Evolutionary conservation across 2,329 filamentous ascomycete species (phyloP), one percentile per base, ranked within the genome.

Genomic region (Shiraia sp.): DNA sequence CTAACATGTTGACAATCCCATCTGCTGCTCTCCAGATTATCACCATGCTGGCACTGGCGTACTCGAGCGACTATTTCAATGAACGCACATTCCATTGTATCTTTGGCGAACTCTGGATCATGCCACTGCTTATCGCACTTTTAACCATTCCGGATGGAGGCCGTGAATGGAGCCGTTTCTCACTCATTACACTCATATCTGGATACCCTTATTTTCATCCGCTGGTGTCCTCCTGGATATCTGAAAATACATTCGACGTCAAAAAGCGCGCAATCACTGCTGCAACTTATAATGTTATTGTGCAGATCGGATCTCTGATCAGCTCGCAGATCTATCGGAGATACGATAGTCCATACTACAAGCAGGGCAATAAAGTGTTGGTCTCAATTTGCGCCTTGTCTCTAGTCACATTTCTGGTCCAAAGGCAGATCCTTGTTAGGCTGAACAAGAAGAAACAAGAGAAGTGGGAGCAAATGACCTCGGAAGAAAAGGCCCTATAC

Each of bases 211-310:
- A 72, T 39, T 67, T 72, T 33, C 76, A 85, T 55, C 79, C 82
- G 0, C 79, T 85, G 22, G 66, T 82, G 2, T 82, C 85, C 0
- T 81, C 76, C 0, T 79, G 81, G 65, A 82, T 77, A 2, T 82
- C 79, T 2, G 75, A 81, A 36, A 87, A 86, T 56, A 78, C 81
- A 2, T 82, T 83, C 48, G 74, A 77, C 1, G 81, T 87, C 8
- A 74, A 82, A 9, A 81, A 79, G 5, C 72, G 83, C 6, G 80
- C 83, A 1, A 80, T 87, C 1, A 80, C 80, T 0, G 78, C 81
- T 0, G 82, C 80, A 0, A 67, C 81, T n/a, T 86, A 86, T 64
- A 86, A 85, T 55, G 72, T 75, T 48, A 61, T 61, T 23, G 70
- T 73, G 10, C 72, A 75, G 35, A 55, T 66, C 6, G 68, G 64